phyloP scores from a whole-genome alignment of 2,329 filamentous ascomycete genomes.

The Claviceps fusiformis region DNA sequence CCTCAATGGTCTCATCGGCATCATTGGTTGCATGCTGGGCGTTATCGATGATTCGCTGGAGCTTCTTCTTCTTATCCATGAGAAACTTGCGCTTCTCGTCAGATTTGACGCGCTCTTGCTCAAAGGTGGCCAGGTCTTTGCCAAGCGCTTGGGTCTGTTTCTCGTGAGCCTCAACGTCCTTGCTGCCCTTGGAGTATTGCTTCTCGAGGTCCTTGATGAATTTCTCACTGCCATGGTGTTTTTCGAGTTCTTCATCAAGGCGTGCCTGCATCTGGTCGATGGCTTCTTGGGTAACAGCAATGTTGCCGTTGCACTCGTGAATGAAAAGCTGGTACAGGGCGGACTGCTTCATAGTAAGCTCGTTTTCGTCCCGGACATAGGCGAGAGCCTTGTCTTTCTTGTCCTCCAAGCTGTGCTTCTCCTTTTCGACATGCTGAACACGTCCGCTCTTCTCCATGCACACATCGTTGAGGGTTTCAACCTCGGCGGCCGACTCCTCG shows the following conservation, averaged over 20 bases:
- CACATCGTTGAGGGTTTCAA: conserved; percentile 85
- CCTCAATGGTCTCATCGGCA: conserved; percentile 63
- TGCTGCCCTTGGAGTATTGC: conserved; percentile 66
- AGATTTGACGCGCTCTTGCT: conserved; percentile 93
- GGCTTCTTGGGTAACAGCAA: conserved; percentile 77
- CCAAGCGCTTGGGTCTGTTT: conserved; percentile 65
- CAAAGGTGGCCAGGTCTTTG: conserved; percentile 84
- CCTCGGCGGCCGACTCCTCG: conserved; percentile 80
- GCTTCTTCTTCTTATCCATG: conserved; percentile 79
- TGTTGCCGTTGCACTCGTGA: conserved; percentile 76
- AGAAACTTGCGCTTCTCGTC: conserved; percentile 97
- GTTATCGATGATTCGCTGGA: conserved; percentile 73
- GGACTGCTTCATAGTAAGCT: conserved; percentile 77
- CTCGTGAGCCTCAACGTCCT: conserved; percentile 70
- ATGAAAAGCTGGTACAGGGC: conserved; percentile 88
- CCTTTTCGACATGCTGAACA: conserved; percentile 95
- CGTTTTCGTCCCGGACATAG: conserved; percentile 85
- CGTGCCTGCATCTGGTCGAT: conserved; percentile 82
- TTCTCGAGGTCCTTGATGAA: conserved; percentile 83
- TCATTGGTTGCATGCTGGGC: conserved; percentile 63
- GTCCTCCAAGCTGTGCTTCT: conserved; percentile 82
- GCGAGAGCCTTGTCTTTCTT: conserved; percentile 92
- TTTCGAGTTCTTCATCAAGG: conserved; percentile 76
- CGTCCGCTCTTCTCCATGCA: conserved; percentile 91
- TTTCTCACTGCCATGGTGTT: conserved; percentile 79